Evolutionary conservation across 2,329 filamentous ascomycete species (phyloP).

Genomic region (Nemania sp.): DNA sequence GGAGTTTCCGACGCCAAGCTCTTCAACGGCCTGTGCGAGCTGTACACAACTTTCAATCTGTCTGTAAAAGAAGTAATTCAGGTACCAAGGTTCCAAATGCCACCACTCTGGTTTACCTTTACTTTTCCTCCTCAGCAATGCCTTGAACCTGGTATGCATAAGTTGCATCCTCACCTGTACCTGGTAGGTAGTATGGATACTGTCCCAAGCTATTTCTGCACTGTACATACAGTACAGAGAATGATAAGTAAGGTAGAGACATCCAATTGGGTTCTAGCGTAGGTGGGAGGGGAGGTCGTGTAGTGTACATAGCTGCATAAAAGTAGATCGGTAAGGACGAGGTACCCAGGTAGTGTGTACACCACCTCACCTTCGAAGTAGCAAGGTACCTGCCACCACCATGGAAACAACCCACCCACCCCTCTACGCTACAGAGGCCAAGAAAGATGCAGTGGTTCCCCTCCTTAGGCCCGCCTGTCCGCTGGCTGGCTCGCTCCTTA

Average conservation of each 20-base stretch:
- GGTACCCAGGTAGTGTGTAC: too few relatives aligned
- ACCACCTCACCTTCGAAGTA: slow-evolving; percentile 1
- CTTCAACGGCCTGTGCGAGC: background rate
- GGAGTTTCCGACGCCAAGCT: slow-evolving; percentile 12
- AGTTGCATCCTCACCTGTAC: too few relatives aligned
- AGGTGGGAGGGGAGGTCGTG: too few relatives aligned
- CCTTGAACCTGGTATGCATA: background rate
- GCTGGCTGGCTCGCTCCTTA: slow-evolving; percentile 29
- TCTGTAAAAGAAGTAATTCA: too few relatives aligned
- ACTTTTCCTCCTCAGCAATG: background rate
- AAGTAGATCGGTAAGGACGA: too few relatives aligned
- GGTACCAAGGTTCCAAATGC: slow-evolving; percentile 10
- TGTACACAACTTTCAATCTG: background rate
- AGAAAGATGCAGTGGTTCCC: slow-evolving; percentile 24
- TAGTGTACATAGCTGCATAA: too few relatives aligned
- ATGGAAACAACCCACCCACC: slow-evolving; percentile 18
- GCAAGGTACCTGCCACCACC: slow-evolving; percentile 8
- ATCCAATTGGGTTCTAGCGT: too few relatives aligned
- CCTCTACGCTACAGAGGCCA: slow-evolving; percentile 14
- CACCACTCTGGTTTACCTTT: slow-evolving; percentile 1
- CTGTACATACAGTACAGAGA: background rate
- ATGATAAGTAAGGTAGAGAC: too few relatives aligned
- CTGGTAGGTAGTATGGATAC: too few relatives aligned
- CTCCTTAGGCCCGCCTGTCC: slow-evolving; percentile 25
- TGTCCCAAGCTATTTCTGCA: background rate